A percentile compares a stretch with the other conserved stretches of the same genome.
phyloP scores from a whole-genome alignment of 1,284 basidiomycete species.

The Heterobasidion irregulare region DNA sequence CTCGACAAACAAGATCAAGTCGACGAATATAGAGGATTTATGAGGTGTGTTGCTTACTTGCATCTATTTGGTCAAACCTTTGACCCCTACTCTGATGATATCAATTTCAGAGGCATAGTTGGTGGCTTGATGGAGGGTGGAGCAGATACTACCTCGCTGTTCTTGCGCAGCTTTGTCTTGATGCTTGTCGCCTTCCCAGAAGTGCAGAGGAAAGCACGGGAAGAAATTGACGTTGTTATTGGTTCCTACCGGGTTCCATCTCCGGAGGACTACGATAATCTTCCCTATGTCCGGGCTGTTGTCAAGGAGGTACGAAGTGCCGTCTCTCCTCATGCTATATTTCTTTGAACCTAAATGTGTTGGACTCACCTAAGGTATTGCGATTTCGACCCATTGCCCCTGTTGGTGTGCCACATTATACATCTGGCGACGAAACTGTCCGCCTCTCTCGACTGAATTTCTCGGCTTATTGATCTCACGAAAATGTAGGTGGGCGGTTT shows the following conservation, averaged over 20 bases:
- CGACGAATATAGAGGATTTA: no score
- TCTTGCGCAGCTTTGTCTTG: slow-evolving; percentile 21
- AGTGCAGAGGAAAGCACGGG: slow-evolving; percentile 21
- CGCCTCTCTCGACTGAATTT: no score
- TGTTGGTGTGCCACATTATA: neutral
- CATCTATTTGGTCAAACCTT: no score
- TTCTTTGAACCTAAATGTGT: neutral
- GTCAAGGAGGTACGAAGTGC: slow-evolving; percentile 25
- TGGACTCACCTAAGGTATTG: neutral
- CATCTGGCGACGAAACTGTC: neutral
- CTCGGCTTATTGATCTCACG: no score
- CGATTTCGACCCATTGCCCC: neutral
- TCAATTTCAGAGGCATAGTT: neutral
- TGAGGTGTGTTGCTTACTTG: no score
- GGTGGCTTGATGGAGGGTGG: slow-evolving; percentile 16
- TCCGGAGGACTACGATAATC: slow-evolving; percentile 20
- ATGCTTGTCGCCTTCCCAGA: slow-evolving; percentile 23
- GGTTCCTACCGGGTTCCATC: slow-evolving; percentile 24
- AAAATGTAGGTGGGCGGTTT: neutral
- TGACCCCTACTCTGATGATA: neutral
- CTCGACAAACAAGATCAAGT: no score
- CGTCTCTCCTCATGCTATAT: neutral
- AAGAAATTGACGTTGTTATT: slow-evolving; percentile 28
- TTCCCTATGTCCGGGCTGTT: slow-evolving; percentile 27
- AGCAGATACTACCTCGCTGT: slow-evolving; percentile 20